Evolutionary conservation across 2,329 filamentous ascomycete species (phyloP).

Genomic region (Curvularia eragrostidis): DNA sequence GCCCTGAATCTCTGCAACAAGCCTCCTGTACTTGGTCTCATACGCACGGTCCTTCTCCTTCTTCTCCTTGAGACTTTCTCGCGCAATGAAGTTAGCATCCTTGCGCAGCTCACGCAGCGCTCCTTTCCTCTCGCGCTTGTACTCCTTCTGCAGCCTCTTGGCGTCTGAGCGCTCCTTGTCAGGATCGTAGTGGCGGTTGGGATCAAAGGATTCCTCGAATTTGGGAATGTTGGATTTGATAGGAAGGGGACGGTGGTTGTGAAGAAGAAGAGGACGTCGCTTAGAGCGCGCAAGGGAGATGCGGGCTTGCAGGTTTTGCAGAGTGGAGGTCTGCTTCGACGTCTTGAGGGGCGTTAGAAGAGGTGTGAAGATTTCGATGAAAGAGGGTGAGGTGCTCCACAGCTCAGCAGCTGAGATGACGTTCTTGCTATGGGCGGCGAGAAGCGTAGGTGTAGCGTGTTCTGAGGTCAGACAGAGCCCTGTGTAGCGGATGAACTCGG

Average conservation of each 20-base stretch:
- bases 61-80: conserved; percentile 89
- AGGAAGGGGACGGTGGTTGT: conserved; percentile 85
- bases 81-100: conserved; percentile 90
- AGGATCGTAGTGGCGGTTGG: conserved; percentile 95
- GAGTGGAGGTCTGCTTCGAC: conserved; percentile 52
- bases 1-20: conserved; percentile 94
- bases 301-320: conserved; percentile 68
- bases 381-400: conserved; percentile 77
- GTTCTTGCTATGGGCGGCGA: conserved; percentile 69
- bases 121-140: conserved; percentile 94
- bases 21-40: conserved; percentile 91
- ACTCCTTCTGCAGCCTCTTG: conserved; percentile 84
- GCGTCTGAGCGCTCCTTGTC: conserved; percentile 87
- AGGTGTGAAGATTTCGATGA: conserved; percentile 79
- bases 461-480: conserved; percentile 69
- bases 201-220: conserved; percentile 95
- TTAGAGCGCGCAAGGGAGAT: conserved; percentile 67
- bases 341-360: conserved; percentile 48
- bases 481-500: conserved; percentile 83
- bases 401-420: conserved; percentile 72
- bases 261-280: conserved; percentile 82
- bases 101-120: conserved; percentile 93
- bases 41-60: conserved; percentile 92
- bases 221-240: conserved; percentile 91
- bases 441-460: conserved; percentile 52